A percentile compares a stretch with the other conserved stretches of the same genome.
Evolutionary conservation across 2,329 filamentous ascomycete species (phyloP).

Genomic region (Alternaria longipes): DNA sequence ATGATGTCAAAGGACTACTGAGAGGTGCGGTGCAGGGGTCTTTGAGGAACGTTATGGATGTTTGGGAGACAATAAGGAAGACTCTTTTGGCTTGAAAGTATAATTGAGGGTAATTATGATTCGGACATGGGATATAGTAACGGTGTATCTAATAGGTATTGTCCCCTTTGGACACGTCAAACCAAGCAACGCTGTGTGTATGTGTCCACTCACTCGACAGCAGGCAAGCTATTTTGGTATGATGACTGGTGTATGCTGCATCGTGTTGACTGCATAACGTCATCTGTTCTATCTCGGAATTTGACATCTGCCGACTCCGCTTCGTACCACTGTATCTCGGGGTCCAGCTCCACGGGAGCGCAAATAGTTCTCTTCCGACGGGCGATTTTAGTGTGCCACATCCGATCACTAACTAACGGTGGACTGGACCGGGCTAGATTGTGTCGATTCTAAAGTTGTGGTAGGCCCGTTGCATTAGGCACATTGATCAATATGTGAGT

Average conservation of each 20-base stretch:
- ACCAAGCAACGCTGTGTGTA: background rate
- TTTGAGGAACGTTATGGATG: slow-evolving; percentile 16
- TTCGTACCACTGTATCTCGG: background rate
- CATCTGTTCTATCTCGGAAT: background rate
- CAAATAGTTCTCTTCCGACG: background rate
- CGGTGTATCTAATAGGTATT: background rate
- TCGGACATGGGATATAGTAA: background rate
- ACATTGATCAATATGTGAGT: background rate
- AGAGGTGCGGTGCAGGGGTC: slow-evolving; percentile 19
- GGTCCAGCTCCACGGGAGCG: background rate
- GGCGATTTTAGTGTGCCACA: background rate
- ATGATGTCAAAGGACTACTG: slow-evolving; percentile 30
- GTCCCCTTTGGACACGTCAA: background rate
- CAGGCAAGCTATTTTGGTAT: background rate
- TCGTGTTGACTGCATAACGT: background rate
- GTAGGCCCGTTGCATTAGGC: background rate
- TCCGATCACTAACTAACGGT: background rate
- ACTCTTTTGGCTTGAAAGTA: background rate
- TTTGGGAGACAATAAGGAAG: slow-evolving; percentile 13
- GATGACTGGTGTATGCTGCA: background rate
- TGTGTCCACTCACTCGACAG: background rate
- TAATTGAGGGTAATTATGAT: background rate
- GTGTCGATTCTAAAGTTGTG: background rate
- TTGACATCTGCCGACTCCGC: background rate
- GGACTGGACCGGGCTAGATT: background rate